These are phyloP conservation scores for Fusarium compactum DNA, from an alignment of 2,329 filamentous ascomycete genomes.

Conservation along the genomic window DNA sequence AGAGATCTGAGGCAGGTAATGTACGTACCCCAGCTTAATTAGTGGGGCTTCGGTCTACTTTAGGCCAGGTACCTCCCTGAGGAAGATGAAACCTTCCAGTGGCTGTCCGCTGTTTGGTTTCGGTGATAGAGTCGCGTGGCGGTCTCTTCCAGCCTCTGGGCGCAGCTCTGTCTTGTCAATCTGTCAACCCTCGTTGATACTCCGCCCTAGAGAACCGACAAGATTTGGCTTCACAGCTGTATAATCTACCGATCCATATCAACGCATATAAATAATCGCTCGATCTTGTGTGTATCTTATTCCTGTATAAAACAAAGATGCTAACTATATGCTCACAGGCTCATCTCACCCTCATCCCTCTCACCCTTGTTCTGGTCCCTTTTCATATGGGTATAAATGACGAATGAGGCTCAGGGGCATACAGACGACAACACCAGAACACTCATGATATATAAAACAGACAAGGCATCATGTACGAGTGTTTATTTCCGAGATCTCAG, in stretches of 20 bases:
- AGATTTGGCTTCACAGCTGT: not conserved
- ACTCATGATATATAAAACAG: constrained; percentile 16
- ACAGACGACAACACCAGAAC: constrained; percentile 18
- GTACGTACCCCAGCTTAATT: constrained; percentile 40
- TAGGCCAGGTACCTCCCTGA: constrained; percentile 24
- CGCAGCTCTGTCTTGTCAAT: constrained; percentile 26
- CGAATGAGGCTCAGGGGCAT: constrained; percentile 41
- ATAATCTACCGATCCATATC: not conserved
- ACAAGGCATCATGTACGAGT: constrained; percentile 34
- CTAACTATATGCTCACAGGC: constrained; percentile 13
- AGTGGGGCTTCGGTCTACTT: constrained; percentile 38
- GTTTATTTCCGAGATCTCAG: not conserved
- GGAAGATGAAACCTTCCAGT: constrained; percentile 2
- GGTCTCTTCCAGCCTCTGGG: constrained; percentile 21
- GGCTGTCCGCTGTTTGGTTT: constrained; percentile 5
- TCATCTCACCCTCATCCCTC: constrained; percentile 28
- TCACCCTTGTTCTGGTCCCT: constrained; percentile 38
- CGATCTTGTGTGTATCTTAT: constrained; percentile 9
- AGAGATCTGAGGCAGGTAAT: constrained; percentile 29
- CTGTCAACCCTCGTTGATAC: constrained; percentile 26
- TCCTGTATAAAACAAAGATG: not conserved
- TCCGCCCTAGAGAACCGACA: not conserved
- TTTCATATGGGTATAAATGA: constrained; percentile 35
- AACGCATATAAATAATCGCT: not conserved
- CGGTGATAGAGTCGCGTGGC: constrained; percentile 40